Evolutionary conservation across 345 rosid genomes (phyloP).

Genomic region (Bruguiera parviflora): DNA sequence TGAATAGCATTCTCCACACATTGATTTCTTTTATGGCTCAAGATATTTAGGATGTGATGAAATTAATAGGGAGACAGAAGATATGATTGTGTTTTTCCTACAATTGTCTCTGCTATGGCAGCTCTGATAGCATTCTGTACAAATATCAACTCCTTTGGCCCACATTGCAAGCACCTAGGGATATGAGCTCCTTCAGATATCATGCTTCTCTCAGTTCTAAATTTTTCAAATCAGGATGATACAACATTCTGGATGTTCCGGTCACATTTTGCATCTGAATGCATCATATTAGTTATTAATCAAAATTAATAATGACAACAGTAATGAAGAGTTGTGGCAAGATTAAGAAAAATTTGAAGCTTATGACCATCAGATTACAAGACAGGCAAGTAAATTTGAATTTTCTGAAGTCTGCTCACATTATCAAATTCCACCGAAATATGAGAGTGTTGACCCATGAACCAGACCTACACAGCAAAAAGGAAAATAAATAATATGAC

Average conservation of each 20-base stretch:
- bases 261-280: too few relatives aligned
- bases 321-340: neutral
- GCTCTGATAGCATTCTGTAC: too few relatives aligned
- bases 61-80: too few relatives aligned
- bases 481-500: slow-evolving; percentile 5
- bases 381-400: neutral
- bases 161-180: neutral
- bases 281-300: too few relatives aligned
- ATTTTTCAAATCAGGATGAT: neutral
- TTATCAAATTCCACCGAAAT: slow-evolving; percentile 67
- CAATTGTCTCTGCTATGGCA: too few relatives aligned
- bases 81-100: too few relatives aligned
- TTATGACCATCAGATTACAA: slow-evolving; percentile 3
- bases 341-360: slow-evolving; percentile 6
- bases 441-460: slow-evolving; percentile 75
- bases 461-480: slow-evolving; percentile 54
- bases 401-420: slow-evolving; percentile 36
- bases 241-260: neutral
- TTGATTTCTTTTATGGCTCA: too few relatives aligned
- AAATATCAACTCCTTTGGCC: too few relatives aligned
- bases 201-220: neutral
- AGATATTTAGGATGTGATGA: too few relatives aligned
- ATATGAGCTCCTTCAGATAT: neutral
- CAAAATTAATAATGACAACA: too few relatives aligned
- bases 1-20: too few relatives aligned